Evolutionary conservation across 2,329 filamentous ascomycete genomes (phyloP), one percentile per base, ranked within the genome.

Genomic region (Cadophora luteo-olivacea): DNA sequence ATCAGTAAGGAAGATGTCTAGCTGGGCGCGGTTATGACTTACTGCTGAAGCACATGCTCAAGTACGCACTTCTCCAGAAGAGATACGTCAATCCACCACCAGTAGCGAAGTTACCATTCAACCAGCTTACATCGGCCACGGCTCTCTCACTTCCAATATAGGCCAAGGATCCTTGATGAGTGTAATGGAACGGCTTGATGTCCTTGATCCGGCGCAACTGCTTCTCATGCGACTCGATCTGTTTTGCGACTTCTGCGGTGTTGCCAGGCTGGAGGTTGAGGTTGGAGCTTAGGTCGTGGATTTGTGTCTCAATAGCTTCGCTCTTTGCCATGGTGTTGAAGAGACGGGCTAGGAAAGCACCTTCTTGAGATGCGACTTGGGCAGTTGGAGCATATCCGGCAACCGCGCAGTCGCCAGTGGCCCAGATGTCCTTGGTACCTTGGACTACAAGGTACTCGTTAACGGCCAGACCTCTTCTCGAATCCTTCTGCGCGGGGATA

Each of bases 31-130:
- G 24, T 45, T 61, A 24, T 74, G 29, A 92, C 93, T 90, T 87
- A 96, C 93, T 94, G 89, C 94, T 98, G 82, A 99, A 99, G 89
- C 95, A 97, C 96, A 99, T 99, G 86, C 93, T 97, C 81, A 99
- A 85, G 82, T 99, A 99, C 66, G 95, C 96, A 79, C 92, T 97
- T 80, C 94, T 89, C 96, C 96, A 99, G 89, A 99, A 99, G 75
- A 97, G 88, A 84, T 97, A 99, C 67, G 96, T 99, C 82, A 98
- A 85, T 77, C 91, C 93, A 79, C 96, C 96, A 79, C 95, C 96
- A 57, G 91, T 93, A 70, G 96, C 95, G 76, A 99, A 87, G 84
- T 98, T 99, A 74, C 96, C 96, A 77, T 96, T 97, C 84, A 97
- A 90, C 95, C 96, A 99, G 79, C 90, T 92, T 77, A 99, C 93